A percentile compares a stretch with the other conserved stretches of the same genome.
Evolutionary conservation across 768 basidiomycete species (phyloP).

Genomic region (Naganishia randhawae): DNA sequence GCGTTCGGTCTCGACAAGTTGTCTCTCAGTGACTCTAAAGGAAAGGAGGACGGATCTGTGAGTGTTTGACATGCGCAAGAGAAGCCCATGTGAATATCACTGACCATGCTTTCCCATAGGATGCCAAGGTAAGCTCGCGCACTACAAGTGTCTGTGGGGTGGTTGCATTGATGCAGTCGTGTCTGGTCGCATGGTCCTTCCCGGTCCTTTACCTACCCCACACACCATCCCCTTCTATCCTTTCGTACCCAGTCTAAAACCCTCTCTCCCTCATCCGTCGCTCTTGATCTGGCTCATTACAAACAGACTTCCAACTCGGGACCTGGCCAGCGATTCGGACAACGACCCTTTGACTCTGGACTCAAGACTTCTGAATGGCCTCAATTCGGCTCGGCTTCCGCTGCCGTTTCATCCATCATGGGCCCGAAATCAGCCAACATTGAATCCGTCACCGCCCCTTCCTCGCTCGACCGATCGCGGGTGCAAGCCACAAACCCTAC

Average conservation of each 20-base stretch:
- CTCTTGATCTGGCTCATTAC: slow-evolving; percentile 84
- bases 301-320: slow-evolving; percentile 68
- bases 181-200: background rate
- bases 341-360: slow-evolving; percentile 56
- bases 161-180: slow-evolving; percentile 13
- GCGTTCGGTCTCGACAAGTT: slow-evolving; percentile 49
- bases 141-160: background rate
- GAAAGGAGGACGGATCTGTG: slow-evolving; percentile 47
- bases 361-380: slow-evolving; percentile 80
- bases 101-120: slow-evolving; percentile 12
- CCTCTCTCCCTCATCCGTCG: slow-evolving; percentile 84
- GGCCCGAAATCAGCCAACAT: slow-evolving; percentile 42
- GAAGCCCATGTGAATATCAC: background rate
- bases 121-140: slow-evolving; percentile 31
- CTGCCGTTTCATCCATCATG: slow-evolving; percentile 21
- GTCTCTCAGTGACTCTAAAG: slow-evolving; percentile 38
- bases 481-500: slow-evolving; percentile 27
- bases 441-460: slow-evolving; percentile 28
- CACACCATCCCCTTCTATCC: slow-evolving; percentile 13
- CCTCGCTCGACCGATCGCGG: slow-evolving; percentile 22
- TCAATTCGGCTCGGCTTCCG: slow-evolving; percentile 62
- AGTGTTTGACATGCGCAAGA: slow-evolving; percentile 37
- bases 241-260: slow-evolving; percentile 44
- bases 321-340: slow-evolving; percentile 53
- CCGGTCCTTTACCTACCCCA: background rate